Evolutionary conservation across 768 basidiomycete species (phyloP).

Genomic region (Nevesoporus exiguus): DNA sequence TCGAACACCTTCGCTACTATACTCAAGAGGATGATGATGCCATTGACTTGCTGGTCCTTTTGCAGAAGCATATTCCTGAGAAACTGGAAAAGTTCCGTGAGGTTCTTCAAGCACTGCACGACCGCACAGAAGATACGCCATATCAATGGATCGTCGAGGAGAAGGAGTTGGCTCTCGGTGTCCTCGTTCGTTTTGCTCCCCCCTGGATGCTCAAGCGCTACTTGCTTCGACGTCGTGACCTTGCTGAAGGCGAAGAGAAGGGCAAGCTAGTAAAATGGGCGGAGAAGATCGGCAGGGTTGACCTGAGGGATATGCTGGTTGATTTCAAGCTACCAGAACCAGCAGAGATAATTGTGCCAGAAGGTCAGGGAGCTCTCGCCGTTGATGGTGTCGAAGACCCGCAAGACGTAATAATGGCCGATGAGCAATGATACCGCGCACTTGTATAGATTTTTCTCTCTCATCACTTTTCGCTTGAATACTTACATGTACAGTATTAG

Average conservation of each 20-base stretch:
- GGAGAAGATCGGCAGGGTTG: constrained; percentile 22
- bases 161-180: constrained; percentile 20
- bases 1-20: constrained; percentile 27
- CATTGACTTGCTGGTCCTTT: constrained; percentile 19
- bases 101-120: constrained; percentile 26
- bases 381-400: neutral
- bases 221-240: constrained; percentile 21
- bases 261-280: constrained; percentile 13
- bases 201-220: constrained; percentile 30
- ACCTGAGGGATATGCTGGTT: constrained; percentile 21
- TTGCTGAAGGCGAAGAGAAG: constrained; percentile 15
- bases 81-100: constrained; percentile 21
- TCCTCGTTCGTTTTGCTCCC: constrained; percentile 20
- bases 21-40: constrained; percentile 25
- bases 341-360: constrained; percentile 4
- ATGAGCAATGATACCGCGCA: neutral
- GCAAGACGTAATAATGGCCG: constrained; percentile 9
- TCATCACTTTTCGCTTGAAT: neutral
- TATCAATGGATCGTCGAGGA: constrained; percentile 28
- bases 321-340: constrained; percentile 15
- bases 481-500: neutral
- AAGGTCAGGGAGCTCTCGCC: neutral
- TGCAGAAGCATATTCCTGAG: constrained; percentile 21
- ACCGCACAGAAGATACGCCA: constrained; percentile 18
- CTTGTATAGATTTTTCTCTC: neutral